These are phyloP conservation scores for Heteromeles arbutifolia DNA, from an alignment of 306 rosid species.

Conservation along the genomic window DNA sequence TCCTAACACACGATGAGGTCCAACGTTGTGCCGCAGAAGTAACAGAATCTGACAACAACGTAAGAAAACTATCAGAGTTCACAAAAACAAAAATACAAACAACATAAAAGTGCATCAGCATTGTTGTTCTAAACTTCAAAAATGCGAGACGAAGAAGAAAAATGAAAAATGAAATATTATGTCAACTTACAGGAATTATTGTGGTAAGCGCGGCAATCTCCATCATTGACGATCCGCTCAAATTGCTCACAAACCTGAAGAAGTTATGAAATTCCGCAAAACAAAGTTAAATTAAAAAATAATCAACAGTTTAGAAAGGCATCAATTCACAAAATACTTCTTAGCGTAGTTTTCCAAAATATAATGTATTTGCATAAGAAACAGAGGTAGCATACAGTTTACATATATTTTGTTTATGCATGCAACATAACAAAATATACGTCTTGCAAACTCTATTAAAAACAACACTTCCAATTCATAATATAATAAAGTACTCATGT, in stretches of 20 bases:
- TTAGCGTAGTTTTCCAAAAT: no score
- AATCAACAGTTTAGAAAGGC: background rate
- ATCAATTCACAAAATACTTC: no score
- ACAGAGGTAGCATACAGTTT: no score
- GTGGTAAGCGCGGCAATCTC: slow-evolving; percentile 48
- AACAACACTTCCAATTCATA: no score
- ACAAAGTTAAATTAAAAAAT: background rate
- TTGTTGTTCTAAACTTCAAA: background rate
- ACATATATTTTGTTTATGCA: no score
- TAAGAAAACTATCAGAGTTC: background rate
- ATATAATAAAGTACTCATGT: no score
- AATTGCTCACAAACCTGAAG: slow-evolving; percentile 55
- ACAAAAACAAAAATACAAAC: background rate
- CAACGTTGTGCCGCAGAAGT: slow-evolving; percentile 35
- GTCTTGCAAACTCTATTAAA: no score
- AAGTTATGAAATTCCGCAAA: background rate
- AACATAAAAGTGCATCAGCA: background rate
- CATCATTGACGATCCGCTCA: slow-evolving; percentile 56
- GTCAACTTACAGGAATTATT: slow-evolving; percentile 24
- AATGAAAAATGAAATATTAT: background rate
- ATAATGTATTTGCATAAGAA: no score
- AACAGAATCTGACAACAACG: slow-evolving; percentile 30
- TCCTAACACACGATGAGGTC: no score
- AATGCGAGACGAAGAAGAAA: background rate
- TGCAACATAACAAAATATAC: no score